Evolutionary conservation across 805 yeast species (phyloP).

Genomic region (Barnettozyma sp.): DNA sequence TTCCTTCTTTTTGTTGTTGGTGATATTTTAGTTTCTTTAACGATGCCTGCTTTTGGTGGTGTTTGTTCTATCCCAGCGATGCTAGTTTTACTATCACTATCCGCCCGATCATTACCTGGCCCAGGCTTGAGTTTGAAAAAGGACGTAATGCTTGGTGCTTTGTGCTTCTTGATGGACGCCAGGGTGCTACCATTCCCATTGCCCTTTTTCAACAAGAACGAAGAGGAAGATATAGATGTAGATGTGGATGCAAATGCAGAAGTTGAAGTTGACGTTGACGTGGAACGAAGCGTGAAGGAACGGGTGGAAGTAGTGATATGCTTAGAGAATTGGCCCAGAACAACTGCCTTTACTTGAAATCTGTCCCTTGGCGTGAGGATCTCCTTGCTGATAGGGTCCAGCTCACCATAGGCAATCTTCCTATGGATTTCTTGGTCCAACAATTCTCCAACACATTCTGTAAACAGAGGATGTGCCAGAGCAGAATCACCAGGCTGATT

Average conservation of each 20-base stretch:
- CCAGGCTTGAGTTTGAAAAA: conserved; percentile 12
- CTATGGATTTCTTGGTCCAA: conserved; percentile 40
- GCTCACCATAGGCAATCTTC: conserved; percentile 53
- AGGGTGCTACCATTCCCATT: no score
- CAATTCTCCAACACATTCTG: conserved; percentile 35
- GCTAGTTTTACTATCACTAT: no score
- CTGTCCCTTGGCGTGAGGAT: conserved; percentile 18
- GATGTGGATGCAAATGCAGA: not conserved
- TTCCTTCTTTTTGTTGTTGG: conserved; percentile 21
- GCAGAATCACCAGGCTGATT: conserved; percentile 43
- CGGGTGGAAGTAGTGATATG: no score
- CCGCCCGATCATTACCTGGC: no score
- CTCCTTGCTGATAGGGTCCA: conserved; percentile 48
- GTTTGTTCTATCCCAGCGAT: no score
- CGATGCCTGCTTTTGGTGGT: no score
- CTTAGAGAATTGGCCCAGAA: conserved; percentile 1
- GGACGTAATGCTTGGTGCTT: conserved; percentile 9
- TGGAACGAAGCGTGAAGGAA: no score
- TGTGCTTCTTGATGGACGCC: not conserved
- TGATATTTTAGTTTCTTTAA: conserved; percentile 14
- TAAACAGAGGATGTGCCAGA: conserved; percentile 19
- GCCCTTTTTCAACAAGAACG: no score
- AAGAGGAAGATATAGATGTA: no score
- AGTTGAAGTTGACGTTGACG: no score
- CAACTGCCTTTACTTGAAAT: not conserved